Evolutionary conservation across 2,329 filamentous ascomycete species (phyloP).

Genomic region (Davidsoniella virescens): DNA sequence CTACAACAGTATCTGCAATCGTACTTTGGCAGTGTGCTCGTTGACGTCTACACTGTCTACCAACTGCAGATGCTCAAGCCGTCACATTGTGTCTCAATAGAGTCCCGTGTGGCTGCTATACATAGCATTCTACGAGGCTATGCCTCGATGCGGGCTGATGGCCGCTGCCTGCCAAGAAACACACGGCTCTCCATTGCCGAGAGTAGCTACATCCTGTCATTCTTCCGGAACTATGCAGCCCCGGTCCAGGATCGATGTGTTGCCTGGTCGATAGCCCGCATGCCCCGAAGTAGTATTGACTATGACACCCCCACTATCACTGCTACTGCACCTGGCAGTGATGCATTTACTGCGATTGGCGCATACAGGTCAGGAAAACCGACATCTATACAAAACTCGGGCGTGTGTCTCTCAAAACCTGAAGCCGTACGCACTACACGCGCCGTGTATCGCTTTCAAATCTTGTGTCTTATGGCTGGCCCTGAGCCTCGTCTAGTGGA

Average conservation of each 20-base stretch:
- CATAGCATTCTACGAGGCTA: neutral
- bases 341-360: too few species aligned
- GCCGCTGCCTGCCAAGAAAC: neutral
- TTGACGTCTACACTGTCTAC: constrained; percentile 8
- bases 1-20: constrained; percentile 5
- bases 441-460: constrained; percentile 11
- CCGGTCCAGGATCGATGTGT: constrained; percentile 4
- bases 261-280: constrained; percentile 4
- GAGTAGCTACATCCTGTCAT: constrained; percentile 5
- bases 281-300: constrained; percentile 1
- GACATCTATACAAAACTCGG: neutral
- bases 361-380: too few species aligned
- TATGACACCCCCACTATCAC: neutral
- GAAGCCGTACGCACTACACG: constrained; percentile 7
- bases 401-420: neutral
- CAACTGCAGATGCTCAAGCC: constrained; percentile 11
- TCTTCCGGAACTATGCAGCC: constrained; percentile 7
- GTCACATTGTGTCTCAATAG: neutral
- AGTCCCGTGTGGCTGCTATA: constrained; percentile 3
- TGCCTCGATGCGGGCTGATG: neutral
- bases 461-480: constrained; percentile 4
- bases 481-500: neutral
- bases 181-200: constrained; percentile 3
- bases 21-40: constrained; percentile 8
- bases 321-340: neutral